These are phyloP conservation scores for Phytophthora nicotianae DNA, from an alignment of 352 stramenopile genomes.

Conservation along the genomic window DNA sequence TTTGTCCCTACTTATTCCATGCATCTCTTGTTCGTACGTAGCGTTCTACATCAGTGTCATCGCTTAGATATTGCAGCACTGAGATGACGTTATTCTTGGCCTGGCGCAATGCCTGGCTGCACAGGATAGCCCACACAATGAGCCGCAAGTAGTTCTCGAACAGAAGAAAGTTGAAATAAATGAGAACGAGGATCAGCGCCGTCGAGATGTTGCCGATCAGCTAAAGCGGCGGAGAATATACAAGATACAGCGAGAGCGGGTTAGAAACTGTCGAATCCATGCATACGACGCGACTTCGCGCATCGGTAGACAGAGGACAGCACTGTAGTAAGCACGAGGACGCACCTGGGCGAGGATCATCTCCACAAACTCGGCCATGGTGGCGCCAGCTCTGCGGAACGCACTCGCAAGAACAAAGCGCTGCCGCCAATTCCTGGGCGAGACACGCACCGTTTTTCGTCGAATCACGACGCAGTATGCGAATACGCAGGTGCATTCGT, in stretches of 20 bases:
- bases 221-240: conserved; percentile 28
- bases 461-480: conserved; percentile 20
- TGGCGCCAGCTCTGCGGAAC: conserved; percentile 1
- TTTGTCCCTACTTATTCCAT: neutral
- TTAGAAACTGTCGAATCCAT: neutral
- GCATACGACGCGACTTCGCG: neutral
- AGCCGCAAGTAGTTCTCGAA: conserved; percentile 90
- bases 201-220: conserved; percentile 90
- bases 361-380: conserved; percentile 84
- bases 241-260: neutral
- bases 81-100: conserved; percentile 87
- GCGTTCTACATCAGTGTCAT: conserved; percentile 73
- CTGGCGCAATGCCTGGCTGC: conserved; percentile 84
- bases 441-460: conserved; percentile 9
- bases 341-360: conserved; percentile 83
- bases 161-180: conserved; percentile 91
- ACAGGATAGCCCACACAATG: conserved; percentile 88
- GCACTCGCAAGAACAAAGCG: conserved; percentile 1
- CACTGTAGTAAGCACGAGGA: neutral
- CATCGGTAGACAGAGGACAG: conserved; percentile 5
- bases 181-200: conserved; percentile 81
- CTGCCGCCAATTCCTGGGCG: conserved; percentile 6
- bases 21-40: conserved; percentile 13
- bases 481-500: neutral
- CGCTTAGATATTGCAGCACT: conserved; percentile 85